A percentile compares a stretch with the other conserved stretches of the same genome.
Evolutionary conservation across 1,139 yeast species (phyloP).

Genomic region (Yamadazyma conglobata): DNA sequence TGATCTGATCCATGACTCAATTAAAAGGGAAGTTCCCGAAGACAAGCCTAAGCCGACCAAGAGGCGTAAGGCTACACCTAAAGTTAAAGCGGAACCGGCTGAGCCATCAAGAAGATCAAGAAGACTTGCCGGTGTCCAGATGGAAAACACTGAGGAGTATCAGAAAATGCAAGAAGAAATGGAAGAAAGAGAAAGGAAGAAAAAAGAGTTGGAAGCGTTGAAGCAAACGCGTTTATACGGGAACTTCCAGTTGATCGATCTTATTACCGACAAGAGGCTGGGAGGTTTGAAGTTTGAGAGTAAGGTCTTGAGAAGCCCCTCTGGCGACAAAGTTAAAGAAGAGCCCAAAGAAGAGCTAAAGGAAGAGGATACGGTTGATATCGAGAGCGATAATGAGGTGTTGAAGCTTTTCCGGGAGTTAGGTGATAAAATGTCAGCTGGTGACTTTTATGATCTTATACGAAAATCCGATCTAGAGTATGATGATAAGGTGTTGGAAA

Average conservation of each 20-base stretch:
- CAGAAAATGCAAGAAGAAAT: conserved; percentile 31
- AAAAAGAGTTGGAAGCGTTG: conserved; percentile 48
- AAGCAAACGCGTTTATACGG: conserved; percentile 58
- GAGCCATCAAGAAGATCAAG: conserved; percentile 62
- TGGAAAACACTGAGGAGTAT: conserved; percentile 37
- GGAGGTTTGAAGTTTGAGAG: conserved; percentile 32
- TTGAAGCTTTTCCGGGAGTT: conserved; percentile 39
- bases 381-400: conserved; percentile 32
- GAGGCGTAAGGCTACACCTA: conserved; percentile 21
- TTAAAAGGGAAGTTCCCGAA: conserved; percentile 24
- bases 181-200: conserved; percentile 33
- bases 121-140: conserved; percentile 60
- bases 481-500: conserved; percentile 37
- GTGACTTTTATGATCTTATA: conserved; percentile 67
- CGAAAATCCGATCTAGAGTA: conserved; percentile 24
- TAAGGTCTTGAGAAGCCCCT: conserved; percentile 20
- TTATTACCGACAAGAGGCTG: conserved; percentile 41
- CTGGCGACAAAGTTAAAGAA: conserved; percentile 19
- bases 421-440: conserved; percentile 64
- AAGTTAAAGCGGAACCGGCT: conserved; percentile 24
- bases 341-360: conserved; percentile 15
- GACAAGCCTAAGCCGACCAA: conserved; percentile 14
- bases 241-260: conserved; percentile 56
- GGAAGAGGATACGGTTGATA: conserved; percentile 15
- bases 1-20: conserved; percentile 31